phyloP scores from a whole-genome alignment of 2,329 filamentous ascomycete genomes.

The Cercospora brassicicola region DNA sequence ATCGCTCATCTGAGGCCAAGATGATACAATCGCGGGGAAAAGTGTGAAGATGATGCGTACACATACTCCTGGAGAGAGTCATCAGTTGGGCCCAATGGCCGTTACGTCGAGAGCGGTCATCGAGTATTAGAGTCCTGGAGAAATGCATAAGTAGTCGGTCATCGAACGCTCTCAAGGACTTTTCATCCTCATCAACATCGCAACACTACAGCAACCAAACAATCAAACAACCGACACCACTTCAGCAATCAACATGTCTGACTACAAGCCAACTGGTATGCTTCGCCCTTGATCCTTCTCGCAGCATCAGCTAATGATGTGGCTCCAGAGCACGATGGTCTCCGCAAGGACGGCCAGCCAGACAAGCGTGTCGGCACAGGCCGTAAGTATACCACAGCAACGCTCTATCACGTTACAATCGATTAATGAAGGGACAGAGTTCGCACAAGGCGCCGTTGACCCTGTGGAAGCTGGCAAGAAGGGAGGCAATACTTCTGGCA shows the following conservation, averaged over 20 bases:
- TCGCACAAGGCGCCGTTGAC: conserved; percentile 39
- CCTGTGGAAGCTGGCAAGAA: conserved; percentile 45
- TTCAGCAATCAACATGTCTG: conserved; percentile 33
- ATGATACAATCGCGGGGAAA: conserved; percentile 2
- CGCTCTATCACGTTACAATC: background rate
- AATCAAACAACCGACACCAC: conserved; percentile 10
- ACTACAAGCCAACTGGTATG: conserved; percentile 41
- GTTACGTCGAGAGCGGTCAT: conserved; percentile 15
- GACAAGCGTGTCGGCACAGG: conserved; percentile 47
- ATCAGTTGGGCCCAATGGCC: background rate
- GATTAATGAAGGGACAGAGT: background rate
- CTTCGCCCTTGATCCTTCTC: background rate
- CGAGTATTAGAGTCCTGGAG: background rate
- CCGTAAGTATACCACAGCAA: conserved; percentile 12
- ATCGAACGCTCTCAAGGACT: conserved; percentile 3
- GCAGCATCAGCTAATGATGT: conserved; percentile 5
- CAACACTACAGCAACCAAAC: conserved; percentile 12
- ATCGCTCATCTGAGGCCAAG: background rate
- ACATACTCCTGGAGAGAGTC: background rate
- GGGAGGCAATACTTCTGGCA: conserved; percentile 38
- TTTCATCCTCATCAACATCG: conserved; percentile 4
- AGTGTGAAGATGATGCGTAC: background rate
- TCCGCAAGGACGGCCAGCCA: conserved; percentile 46
- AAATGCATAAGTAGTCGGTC: conserved; percentile 13
- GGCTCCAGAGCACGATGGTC: conserved; percentile 44